Conservation (phyloP, 176 grass and related monocot genomes). For the Aegilops bicornis region DNA sequence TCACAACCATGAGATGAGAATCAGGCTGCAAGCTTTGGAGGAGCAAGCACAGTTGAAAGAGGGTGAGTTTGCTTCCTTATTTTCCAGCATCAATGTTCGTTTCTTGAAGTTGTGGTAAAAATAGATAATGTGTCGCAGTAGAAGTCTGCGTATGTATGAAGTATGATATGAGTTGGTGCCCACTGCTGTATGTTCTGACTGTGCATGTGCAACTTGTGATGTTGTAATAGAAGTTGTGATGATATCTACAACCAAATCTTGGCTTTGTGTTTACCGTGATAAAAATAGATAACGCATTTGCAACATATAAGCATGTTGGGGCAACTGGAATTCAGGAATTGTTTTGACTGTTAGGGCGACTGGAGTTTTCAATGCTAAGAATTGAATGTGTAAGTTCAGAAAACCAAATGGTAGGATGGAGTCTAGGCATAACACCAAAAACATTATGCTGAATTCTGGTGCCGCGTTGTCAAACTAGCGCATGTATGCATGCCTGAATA, state of each 20-base stretch:
- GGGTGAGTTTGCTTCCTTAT: conserved; percentile 48
- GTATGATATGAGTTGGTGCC: background rate
- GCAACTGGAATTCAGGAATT: background rate
- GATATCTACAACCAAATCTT: background rate
- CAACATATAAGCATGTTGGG: background rate
- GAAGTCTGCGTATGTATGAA: background rate
- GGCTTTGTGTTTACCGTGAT: background rate
- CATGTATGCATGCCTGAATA: conserved; percentile 6
- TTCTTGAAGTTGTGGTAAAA: conserved; percentile 1
- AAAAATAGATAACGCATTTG: too few relatives aligned
- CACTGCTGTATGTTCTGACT: background rate
- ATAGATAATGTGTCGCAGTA: conserved; percentile 5
- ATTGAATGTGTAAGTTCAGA: background rate
- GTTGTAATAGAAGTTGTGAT: background rate
- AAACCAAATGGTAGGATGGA: background rate
- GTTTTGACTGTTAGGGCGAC: background rate
- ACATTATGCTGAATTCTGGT: conserved; percentile 1
- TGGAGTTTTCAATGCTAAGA: background rate
- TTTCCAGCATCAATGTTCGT: background rate
- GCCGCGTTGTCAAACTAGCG: background rate
- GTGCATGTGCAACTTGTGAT: background rate
- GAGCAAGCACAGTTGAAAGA: conserved; percentile 61
- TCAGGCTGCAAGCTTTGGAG: conserved; percentile 62
- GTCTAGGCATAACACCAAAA: conserved; percentile 11
- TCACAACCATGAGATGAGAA: conserved; percentile 79